Base-by-base conservation (phyloP, 2,329 filamentous ascomycete genomes). In the Seiridium unicorne region DNA sequence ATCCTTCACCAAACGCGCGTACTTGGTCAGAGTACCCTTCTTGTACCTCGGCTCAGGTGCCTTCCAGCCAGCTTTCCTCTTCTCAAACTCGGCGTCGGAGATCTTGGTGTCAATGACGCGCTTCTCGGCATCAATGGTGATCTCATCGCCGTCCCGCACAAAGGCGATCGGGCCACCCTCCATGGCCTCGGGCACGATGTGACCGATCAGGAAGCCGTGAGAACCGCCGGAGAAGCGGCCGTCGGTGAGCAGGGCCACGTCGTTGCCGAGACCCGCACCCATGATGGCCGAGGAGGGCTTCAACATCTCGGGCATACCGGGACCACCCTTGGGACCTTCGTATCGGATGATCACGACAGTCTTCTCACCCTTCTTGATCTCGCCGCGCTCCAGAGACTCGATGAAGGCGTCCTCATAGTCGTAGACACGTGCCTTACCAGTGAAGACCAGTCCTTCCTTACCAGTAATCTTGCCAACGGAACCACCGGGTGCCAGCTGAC, bases 381-480 rank as follows among this genome's bases (percentile, higher is more conserved):
- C 82, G 58, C 92, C 91, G 49, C 83, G 80, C 76, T 90, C 89
- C 11, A 97, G 82, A 0, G 92, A 91, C 35, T 83, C 79, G 72
- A 96, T 91, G 67, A 97, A 89, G 69, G 89, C 84, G 67, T 88
- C 83, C 76, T 97, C 93, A 65, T 92, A 91, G 76, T 97, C 84
- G 74, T 93, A 97, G 64, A 93, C 91, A 47, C 87, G 84, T 3
- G 93, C 93, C 71, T 88, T 91, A 61, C 93, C 93, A 10, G 83
- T 87, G 76, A 97, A 97, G 9, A 79, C 81, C 13, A 92, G 84
- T n/a, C 93, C 93, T 76, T 97, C 93, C 78, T 97, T 97, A 55
- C 93, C 93, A 0, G 93, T 97, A 74, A 97, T 97, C 77, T 97
- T 97, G 63, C 92, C 93, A 9, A 97, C 93, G 1, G 91, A 91